These are phyloP conservation scores for Ogataea methylovora DNA, from an alignment of 805 yeast genomes.

Conservation along the genomic window DNA sequence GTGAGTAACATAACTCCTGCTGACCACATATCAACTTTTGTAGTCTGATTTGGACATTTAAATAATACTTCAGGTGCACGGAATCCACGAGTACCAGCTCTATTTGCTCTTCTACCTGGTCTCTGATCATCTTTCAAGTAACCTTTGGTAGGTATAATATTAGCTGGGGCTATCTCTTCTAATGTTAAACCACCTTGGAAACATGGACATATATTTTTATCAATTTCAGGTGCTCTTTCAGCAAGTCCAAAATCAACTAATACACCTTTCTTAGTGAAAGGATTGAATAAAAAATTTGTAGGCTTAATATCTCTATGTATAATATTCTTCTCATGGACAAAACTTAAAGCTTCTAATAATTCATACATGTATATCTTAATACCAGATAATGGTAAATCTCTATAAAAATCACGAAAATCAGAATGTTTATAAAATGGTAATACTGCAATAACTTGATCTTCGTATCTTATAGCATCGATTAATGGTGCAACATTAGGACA, in stretches of 20 bases:
- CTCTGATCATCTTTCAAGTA: slow-evolving; percentile 84
- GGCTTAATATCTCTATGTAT: slow-evolving; percentile 90
- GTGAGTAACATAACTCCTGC: slow-evolving; percentile 85
- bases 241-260: slow-evolving; percentile 92
- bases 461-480: slow-evolving; percentile 76
- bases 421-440: slow-evolving; percentile 87
- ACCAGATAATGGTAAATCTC: slow-evolving; percentile 73
- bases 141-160: slow-evolving; percentile 43
- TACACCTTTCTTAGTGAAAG: slow-evolving; percentile 63
- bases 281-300: slow-evolving; percentile 64
- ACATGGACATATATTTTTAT: slow-evolving; percentile 48
- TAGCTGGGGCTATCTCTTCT: slow-evolving; percentile 24
- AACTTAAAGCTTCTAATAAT: slow-evolving; percentile 64
- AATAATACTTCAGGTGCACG: slow-evolving; percentile 90
- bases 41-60: slow-evolving; percentile 77
- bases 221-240: slow-evolving; percentile 42
- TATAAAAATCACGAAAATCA: slow-evolving; percentile 81
- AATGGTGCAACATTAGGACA: slow-evolving; percentile 78
- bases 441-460: slow-evolving; percentile 91
- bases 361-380: slow-evolving; percentile 77
- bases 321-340: slow-evolving; percentile 71
- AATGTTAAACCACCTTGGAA: slow-evolving; percentile 27
- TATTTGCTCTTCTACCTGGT: slow-evolving; percentile 85
- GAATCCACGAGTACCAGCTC: slow-evolving; percentile 96
- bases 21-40: slow-evolving; percentile 86